Evolutionary conservation across 2,329 filamentous ascomycete species (phyloP), one percentile per base, ranked within the genome.

Genomic region (Colletotrichum simmondsii): DNA sequence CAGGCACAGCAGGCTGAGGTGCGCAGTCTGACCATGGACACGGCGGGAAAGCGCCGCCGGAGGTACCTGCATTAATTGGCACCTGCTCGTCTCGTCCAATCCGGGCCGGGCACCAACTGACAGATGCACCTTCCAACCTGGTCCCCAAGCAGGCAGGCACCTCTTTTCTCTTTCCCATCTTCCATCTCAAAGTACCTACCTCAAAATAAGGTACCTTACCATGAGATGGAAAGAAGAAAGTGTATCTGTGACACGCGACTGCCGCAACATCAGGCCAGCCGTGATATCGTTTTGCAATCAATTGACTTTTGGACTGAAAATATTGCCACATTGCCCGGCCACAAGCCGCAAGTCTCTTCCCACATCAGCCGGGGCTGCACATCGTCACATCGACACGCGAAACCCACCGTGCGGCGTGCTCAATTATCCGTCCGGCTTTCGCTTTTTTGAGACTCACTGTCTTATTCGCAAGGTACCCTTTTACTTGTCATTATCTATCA

Each of bases 41-140:
- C 37, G 16, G 19, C 37, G 16, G 37, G 24, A 61, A 53, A 49
- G 54, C 42, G 46, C 54, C 62, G 54, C 46, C 57, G 64, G 28
- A 62, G 49, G 69, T 68, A 72, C 70, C 70, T 72, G 70, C 70
- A 70, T 72, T 42, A 42, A 42, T 7, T 69, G 65, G 54, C 70
- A 69, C 28, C 59, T 68, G 49, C 37, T 65, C 57, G 28, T 26
- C 68, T 68, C 59, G 59, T 57, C 60, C 67, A n/a, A 30, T 11
- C 35, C 61, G 30, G 52, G 26, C 46, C n/a, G 59, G 49, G 54
- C 65, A 46, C 42, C 70, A 69, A 69, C 53, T 68, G 68, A 68
- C 64, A 65, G 70, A 64, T 22, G 65, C 65, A 70, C 65, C 32
- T 35, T 5, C 32, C 32, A 35, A 11, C 70, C 54, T 42, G 54